Evolutionary conservation across 495 filamentous ascomycete species (phyloP).

Genomic region (Rostrohypoxylon terebratum): DNA sequence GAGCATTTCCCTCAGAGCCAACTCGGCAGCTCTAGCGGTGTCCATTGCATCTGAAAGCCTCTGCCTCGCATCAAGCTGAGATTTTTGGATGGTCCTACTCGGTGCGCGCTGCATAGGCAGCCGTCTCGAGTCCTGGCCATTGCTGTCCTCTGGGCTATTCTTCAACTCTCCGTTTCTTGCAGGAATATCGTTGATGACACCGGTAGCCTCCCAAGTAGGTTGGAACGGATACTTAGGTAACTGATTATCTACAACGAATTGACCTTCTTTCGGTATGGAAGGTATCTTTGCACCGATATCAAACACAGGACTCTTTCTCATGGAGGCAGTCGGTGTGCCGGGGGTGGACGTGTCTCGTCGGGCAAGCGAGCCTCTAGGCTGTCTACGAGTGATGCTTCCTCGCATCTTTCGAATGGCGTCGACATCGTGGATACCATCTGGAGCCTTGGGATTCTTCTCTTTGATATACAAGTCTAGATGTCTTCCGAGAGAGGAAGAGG

Average conservation of each 20-base stretch:
- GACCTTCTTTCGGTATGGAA: constrained; percentile 51
- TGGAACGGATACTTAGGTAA: constrained; percentile 68
- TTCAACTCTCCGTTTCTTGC: constrained; percentile 51
- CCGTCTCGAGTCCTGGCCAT: constrained; percentile 38
- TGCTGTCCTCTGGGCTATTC: constrained; percentile 50
- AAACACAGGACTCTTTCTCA: constrained; percentile 48
- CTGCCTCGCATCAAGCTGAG: constrained; percentile 69
- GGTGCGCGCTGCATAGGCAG: constrained; percentile 56
- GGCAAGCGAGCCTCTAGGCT: constrained; percentile 71
- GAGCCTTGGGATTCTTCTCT: constrained; percentile 82
- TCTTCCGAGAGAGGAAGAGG: constrained; percentile 90
- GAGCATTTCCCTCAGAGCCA: constrained; percentile 83
- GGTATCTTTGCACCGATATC: constrained; percentile 45
- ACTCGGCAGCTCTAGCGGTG: constrained; percentile 80
- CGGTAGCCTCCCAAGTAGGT: constrained; percentile 76
- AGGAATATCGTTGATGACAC: constrained; percentile 82
- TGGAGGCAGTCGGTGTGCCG: constrained; percentile 55
- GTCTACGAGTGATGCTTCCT: constrained; percentile 83
- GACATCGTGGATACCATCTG: constrained; percentile 88
- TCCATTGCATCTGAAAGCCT: constrained; percentile 72
- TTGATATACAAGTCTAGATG: constrained; percentile 92
- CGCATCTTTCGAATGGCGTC: constrained; percentile 85
- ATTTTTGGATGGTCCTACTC: constrained; percentile 63
- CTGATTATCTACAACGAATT: constrained; percentile 61
- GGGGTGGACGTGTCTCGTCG: constrained; percentile 63